Evolutionary conservation across 177 flowering plant genomes (phyloP).

Genomic region (Vitis hybrid): DNA sequence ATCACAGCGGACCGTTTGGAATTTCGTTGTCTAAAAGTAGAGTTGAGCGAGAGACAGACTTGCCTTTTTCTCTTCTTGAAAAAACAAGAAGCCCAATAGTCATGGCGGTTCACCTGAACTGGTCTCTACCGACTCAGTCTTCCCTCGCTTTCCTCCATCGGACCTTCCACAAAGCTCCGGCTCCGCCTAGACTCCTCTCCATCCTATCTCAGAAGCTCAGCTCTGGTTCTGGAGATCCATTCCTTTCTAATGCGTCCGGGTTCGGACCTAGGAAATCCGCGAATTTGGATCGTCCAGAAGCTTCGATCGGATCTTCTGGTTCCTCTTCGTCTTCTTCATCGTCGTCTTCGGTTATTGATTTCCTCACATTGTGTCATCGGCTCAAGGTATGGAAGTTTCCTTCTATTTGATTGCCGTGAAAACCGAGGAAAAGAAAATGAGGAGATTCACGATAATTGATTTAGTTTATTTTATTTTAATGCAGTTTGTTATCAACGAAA

Average conservation of each 20-base stretch:
- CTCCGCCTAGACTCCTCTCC: slow-evolving; percentile 15
- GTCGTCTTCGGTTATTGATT: slow-evolving; percentile 69
- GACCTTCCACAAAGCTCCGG: slow-evolving; percentile 15
- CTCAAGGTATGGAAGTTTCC: slow-evolving; percentile 56
- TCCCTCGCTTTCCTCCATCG: slow-evolving; percentile 16
- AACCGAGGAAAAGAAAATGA: too few species aligned
- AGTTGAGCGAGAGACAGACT: background rate
- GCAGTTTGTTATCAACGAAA: too few species aligned
- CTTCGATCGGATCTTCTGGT: slow-evolving; percentile 13
- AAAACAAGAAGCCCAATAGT: background rate
- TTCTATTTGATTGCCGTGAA: background rate
- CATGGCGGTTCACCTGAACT: slow-evolving; percentile 33
- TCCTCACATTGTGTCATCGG: slow-evolving; percentile 81
- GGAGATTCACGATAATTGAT: too few species aligned
- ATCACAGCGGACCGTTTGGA: too few species aligned
- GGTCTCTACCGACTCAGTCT: slow-evolving; percentile 14
- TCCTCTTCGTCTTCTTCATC: slow-evolving; percentile 32
- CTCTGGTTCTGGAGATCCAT: slow-evolving; percentile 12
- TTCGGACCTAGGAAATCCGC: slow-evolving; percentile 20
- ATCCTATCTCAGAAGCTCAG: slow-evolving; percentile 22
- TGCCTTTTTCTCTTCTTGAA: background rate
- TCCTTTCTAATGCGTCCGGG: slow-evolving; percentile 10
- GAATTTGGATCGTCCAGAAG: slow-evolving; percentile 7
- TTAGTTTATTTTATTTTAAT: too few species aligned
- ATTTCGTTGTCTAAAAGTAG: too few species aligned